These are phyloP conservation scores for Myxozyma kluyveri DNA, from an alignment of 805 yeast genomes.

Conservation along the genomic window DNA sequence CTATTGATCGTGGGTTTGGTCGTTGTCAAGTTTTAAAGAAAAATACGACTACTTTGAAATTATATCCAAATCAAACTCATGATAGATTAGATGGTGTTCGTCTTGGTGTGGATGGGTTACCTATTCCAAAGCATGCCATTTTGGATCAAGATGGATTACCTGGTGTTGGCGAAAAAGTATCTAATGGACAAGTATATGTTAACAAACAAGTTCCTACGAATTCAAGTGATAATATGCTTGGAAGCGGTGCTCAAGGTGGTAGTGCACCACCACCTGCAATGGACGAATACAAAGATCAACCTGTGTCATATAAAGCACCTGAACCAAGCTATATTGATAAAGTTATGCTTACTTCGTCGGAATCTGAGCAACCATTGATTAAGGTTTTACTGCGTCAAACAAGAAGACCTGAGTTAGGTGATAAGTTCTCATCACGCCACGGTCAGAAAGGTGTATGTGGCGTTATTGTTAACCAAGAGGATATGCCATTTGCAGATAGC, in stretches of 20 bases:
- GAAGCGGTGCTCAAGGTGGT: slow-evolving; percentile 34
- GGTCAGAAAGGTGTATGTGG: slow-evolving; percentile 99
- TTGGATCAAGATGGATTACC: slow-evolving; percentile 95
- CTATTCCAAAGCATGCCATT: slow-evolving; percentile 81
- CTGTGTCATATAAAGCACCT: slow-evolving; percentile 88
- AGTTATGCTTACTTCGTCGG: slow-evolving; percentile 95
- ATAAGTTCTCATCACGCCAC: slow-evolving; percentile 94
- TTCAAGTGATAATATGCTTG: slow-evolving; percentile 67
- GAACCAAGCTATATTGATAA: slow-evolving; percentile 95
- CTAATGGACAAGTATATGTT: slow-evolving; percentile 89
- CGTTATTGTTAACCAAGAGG: slow-evolving; percentile 94
- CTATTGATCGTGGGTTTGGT: slow-evolving; percentile 95
- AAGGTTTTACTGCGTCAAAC: slow-evolving; percentile 92
- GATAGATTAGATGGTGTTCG: slow-evolving; percentile 92
- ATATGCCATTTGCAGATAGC: slow-evolving; percentile 88
- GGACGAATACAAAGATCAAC: slow-evolving; percentile 80
- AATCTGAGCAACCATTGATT: slow-evolving; percentile 89
- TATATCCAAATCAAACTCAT: slow-evolving; percentile 90
- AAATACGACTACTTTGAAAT: slow-evolving; percentile 81
- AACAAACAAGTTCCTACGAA: slow-evolving; percentile 86
- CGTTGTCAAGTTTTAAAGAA: slow-evolving; percentile 94
- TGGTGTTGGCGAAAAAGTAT: slow-evolving; percentile 88
- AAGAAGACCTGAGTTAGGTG: slow-evolving; percentile 96
- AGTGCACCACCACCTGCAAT: slow-evolving; percentile 29
- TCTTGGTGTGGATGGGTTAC: slow-evolving; percentile 65